Conservation (phyloP, 352 stramenopile species). For the Bremia lactucae region DNA sequence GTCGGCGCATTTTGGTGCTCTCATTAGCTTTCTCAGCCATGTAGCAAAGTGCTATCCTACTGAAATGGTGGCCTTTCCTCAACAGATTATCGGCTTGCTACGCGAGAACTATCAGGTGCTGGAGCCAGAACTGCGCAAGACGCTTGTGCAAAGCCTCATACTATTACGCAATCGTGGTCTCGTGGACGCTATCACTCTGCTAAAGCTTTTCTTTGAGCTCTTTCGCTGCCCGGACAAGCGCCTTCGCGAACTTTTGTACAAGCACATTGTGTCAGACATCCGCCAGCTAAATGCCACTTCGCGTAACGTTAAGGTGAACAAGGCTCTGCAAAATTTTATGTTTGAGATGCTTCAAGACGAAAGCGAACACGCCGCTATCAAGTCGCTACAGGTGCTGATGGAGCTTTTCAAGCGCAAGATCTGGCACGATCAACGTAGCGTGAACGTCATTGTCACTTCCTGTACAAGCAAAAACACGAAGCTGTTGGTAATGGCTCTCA, state of each 20-base stretch:
- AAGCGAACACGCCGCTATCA: conserved; percentile 76
- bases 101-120: conserved; percentile 85
- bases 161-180: conserved; percentile 93
- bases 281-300: conserved; percentile 73
- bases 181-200: conserved; percentile 84
- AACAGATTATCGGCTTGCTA: conserved; percentile 90
- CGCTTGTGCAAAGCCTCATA: conserved; percentile 92
- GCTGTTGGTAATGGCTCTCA: conserved; percentile 85
- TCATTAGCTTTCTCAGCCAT: conserved; percentile 95
- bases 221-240: conserved; percentile 94
- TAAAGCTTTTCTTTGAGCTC: conserved; percentile 95
- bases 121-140: conserved; percentile 86
- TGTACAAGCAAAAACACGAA: conserved; percentile 82
- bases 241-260: conserved; percentile 91
- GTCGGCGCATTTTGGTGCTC: conserved; percentile 88
- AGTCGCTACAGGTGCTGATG: conserved; percentile 88
- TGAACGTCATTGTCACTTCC: conserved; percentile 94
- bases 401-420: conserved; percentile 95
- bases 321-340: conserved; percentile 91
- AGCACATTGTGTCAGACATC: conserved; percentile 95
- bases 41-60: conserved; percentile 83
- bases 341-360: conserved; percentile 91
- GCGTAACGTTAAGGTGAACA: conserved; percentile 95
- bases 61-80: conserved; percentile 79
- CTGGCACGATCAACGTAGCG: conserved; percentile 94